Evolutionary conservation across 495 filamentous ascomycete species (phyloP), one percentile per base, ranked within the genome.

Genomic region (Durotheca rogersii): DNA sequence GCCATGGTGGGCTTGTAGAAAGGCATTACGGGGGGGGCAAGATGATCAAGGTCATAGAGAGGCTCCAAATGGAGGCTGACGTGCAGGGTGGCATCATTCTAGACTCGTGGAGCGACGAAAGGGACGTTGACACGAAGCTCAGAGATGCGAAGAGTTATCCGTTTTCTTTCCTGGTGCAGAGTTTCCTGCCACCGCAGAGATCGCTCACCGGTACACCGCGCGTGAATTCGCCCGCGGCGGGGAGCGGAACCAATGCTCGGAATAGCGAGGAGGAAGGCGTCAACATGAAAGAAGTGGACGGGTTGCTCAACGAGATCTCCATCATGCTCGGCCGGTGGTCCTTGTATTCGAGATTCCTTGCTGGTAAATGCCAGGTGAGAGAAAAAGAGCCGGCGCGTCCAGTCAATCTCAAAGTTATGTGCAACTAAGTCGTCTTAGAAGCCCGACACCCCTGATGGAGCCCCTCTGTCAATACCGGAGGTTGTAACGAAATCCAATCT

Each of bases 71-170:
- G 31, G 93, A 98, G 69, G 91, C 88, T 6, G 93, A 98, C 69
- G 85, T 95, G 20, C 94, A 97, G 71, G 93, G 93, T n/a, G 94
- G 93, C 46, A 95, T 97, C 54, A 82, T 98, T 29, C 70, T 98
- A 19, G 93, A 98, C 67, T 93, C 91, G 15, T 98, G 91, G 89
- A 81, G 83, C 40, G 93, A 98, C 55, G 93, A 97, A 63, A 79
- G 88, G 36, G 79, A 74, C 30, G 80, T 98, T 18, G 87, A 89
- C 62, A 78, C 91, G 56, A 88, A 85, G 59, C 73, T 98, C 56
- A 96, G 87, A 7, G 93, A 98, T 62, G 86, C 95, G 63, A 95
- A 89, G 70, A 93, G 89, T 16, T 98, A 98, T 67, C 92, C 93
- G 6, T 98, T 95, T 64, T 93, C 90, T 0, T 98, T 97, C 61